A percentile compares a stretch with the other conserved stretches of the same genome.
phyloP scores from a whole-genome alignment of 257 asterid genomes.

The Phtheirospermum japonicum region DNA sequence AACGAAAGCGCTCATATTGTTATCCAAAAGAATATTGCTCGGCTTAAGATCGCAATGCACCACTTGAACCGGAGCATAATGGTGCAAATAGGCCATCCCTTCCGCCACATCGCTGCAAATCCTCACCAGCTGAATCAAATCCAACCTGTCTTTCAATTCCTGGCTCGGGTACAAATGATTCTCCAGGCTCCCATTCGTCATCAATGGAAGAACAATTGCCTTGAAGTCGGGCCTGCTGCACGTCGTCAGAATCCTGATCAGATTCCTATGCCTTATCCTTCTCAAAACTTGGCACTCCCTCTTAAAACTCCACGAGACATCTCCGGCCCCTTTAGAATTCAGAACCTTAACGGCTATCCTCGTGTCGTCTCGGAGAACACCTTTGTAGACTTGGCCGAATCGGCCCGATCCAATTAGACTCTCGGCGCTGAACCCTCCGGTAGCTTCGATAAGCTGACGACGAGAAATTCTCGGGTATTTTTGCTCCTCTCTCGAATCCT shows the following conservation, averaged over 20 bases:
- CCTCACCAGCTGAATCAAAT: constrained; percentile 48
- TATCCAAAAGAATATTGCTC: constrained; percentile 76
- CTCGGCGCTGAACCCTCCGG: constrained; percentile 55
- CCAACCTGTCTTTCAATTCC: constrained; percentile 31
- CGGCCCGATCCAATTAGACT: constrained; percentile 68
- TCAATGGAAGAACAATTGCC: constrained; percentile 81
- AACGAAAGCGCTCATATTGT: constrained; percentile 64
- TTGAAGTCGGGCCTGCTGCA: constrained; percentile 78
- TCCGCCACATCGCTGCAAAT: constrained; percentile 79
- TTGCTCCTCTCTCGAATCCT: constrained; percentile 35
- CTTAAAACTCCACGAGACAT: constrained; percentile 47
- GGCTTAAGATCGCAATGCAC: constrained; percentile 88
- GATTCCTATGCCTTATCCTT: constrained; percentile 63
- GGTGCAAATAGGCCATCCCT: constrained; percentile 77
- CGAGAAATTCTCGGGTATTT: constrained; percentile 66
- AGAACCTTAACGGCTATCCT: constrained; percentile 68
- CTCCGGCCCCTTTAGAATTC: constrained; percentile 33
- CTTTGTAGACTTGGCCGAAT: constrained; percentile 73
- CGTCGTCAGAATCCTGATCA: constrained; percentile 64
- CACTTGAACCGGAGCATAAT: constrained; percentile 62
- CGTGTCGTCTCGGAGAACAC: constrained; percentile 56
- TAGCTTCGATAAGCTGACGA: constrained; percentile 63
- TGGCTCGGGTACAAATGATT: constrained; percentile 52
- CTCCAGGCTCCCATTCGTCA: constrained; percentile 81
- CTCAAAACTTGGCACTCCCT: constrained; percentile 78